phyloP scores from a whole-genome alignment of 768 basidiomycete species.

The Lactarius deliciosus region DNA sequence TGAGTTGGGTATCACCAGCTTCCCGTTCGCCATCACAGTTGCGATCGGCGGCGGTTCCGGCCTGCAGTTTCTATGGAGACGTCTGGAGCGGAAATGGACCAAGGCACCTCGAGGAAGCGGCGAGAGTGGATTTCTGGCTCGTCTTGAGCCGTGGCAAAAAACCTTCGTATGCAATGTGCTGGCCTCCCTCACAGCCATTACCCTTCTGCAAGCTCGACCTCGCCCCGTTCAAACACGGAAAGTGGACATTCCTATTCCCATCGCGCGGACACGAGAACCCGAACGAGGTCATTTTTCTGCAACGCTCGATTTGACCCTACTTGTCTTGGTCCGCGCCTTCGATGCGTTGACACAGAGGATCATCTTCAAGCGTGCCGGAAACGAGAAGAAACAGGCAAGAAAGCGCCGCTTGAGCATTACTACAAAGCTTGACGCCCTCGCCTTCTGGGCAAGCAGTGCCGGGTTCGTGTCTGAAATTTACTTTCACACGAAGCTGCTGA shows the following conservation, averaged over 20 bases:
- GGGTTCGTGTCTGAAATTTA: slow-evolving; percentile 46
- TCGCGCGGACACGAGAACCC: slow-evolving; percentile 5
- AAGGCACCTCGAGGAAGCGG: not conserved
- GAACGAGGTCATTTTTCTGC: slow-evolving; percentile 40
- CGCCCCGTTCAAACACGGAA: slow-evolving; percentile 36
- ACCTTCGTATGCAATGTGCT: slow-evolving; percentile 59
- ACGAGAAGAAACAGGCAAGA: slow-evolving; percentile 36
- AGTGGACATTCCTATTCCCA: slow-evolving; percentile 34
- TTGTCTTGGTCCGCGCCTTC: slow-evolving; percentile 67
- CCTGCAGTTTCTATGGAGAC: slow-evolving; percentile 48
- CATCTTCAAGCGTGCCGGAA: slow-evolving; percentile 38
- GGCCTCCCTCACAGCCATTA: slow-evolving; percentile 55
- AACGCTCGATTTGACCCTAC: slow-evolving; percentile 66
- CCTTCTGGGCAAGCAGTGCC: slow-evolving; percentile 78
- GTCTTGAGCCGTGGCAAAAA: slow-evolving; percentile 42
- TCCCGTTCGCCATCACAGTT: slow-evolving; percentile 66
- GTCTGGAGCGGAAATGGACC: slow-evolving; percentile 28
- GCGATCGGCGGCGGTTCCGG: slow-evolving; percentile 64
- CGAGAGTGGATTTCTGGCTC: slow-evolving; percentile 6
- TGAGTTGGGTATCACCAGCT: slow-evolving; percentile 61
- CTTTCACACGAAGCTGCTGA: slow-evolving; percentile 2
- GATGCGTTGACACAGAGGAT: slow-evolving; percentile 58
- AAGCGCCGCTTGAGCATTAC: slow-evolving; percentile 39
- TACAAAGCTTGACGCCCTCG: slow-evolving; percentile 58
- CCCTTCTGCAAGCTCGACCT: slow-evolving; percentile 55